These are phyloP conservation scores for Taxawa tesnikishii DNA, from an alignment of 2,329 filamentous ascomycete species.

Conservation along the genomic window DNA sequence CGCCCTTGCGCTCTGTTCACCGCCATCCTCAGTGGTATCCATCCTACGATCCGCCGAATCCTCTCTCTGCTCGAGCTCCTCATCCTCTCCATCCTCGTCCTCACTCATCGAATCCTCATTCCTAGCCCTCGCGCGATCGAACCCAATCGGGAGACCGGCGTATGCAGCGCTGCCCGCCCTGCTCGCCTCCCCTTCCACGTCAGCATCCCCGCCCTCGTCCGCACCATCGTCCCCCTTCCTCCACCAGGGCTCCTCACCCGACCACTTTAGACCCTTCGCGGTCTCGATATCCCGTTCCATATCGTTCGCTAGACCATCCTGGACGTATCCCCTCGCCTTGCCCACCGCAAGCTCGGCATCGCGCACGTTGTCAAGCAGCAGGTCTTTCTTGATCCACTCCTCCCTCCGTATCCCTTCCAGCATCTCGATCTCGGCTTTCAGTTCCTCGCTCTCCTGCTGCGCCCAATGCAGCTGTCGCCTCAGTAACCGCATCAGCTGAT, in stretches of 20 bases:
- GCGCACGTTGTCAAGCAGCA: slow-evolving; percentile 62
- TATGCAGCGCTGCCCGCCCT: too few species aligned
- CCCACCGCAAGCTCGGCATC: slow-evolving; percentile 51
- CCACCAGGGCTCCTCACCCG: background rate
- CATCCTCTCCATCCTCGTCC: slow-evolving; percentile 24
- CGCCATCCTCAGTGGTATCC: background rate
- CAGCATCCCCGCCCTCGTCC: background rate
- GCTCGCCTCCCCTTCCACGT: too few species aligned
- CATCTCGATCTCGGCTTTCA: slow-evolving; percentile 52
- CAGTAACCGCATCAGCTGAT: slow-evolving; percentile 51
- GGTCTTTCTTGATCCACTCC: slow-evolving; percentile 72
- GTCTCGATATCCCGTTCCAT: slow-evolving; percentile 25
- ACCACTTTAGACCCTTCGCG: slow-evolving; percentile 1
- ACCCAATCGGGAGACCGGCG: too few species aligned
- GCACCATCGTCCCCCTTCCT: background rate
- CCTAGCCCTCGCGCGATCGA: too few species aligned
- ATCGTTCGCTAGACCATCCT: slow-evolving; percentile 18
- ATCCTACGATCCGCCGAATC: slow-evolving; percentile 28
- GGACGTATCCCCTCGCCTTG: slow-evolving; percentile 18
- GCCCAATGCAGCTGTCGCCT: slow-evolving; percentile 61
- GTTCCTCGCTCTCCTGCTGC: slow-evolving; percentile 49
- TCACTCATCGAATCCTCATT: too few species aligned
- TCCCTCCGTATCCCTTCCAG: slow-evolving; percentile 56
- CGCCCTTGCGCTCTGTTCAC: slow-evolving; percentile 2
- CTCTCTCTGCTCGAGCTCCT: slow-evolving; percentile 37